Conservation (phyloP, 116 monocot species). For the Phalaenopsis hybrid region DNA sequence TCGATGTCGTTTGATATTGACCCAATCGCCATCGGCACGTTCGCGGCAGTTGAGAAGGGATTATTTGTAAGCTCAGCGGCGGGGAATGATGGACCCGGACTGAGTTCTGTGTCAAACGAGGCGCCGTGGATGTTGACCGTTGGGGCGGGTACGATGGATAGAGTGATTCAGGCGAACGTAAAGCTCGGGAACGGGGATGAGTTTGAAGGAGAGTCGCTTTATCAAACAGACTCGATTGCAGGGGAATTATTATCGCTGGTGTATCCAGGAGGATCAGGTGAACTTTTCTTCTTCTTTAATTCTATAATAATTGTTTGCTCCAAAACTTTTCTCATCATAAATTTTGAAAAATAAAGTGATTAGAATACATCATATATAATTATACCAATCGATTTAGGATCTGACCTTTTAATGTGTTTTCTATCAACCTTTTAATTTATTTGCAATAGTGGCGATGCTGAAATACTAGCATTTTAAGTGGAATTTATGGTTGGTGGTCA, state of each 20-base stretch:
- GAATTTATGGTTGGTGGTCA: too few species aligned
- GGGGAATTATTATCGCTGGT: not conserved
- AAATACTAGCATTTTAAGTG: too few species aligned
- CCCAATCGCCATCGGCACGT: slow-evolving; percentile 6
- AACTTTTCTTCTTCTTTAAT: too few species aligned
- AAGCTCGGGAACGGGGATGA: slow-evolving; percentile 5
- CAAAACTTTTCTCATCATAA: too few species aligned
- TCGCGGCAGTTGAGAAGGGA: slow-evolving; percentile 8
- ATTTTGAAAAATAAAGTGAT: too few species aligned
- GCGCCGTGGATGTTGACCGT: slow-evolving; percentile 21
- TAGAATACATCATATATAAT: too few species aligned
- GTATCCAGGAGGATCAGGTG: not conserved
- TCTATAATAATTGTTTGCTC: too few species aligned
- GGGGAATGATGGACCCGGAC: slow-evolving; percentile 1
- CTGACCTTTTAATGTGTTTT: too few species aligned
- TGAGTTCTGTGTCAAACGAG: not conserved
- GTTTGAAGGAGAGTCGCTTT: slow-evolving; percentile 16
- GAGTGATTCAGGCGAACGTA: slow-evolving; percentile 6
- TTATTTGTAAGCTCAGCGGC: slow-evolving; percentile 12
- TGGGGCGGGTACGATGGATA: slow-evolving; percentile 8
- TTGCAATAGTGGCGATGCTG: too few species aligned
- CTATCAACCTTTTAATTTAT: too few species aligned
- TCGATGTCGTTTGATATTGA: not conserved
- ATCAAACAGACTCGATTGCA: not conserved
- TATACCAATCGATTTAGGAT: too few species aligned